These are phyloP conservation scores for Saururus chinensis DNA, from an alignment of 164 flowering plant species.

Conservation along the genomic window DNA sequence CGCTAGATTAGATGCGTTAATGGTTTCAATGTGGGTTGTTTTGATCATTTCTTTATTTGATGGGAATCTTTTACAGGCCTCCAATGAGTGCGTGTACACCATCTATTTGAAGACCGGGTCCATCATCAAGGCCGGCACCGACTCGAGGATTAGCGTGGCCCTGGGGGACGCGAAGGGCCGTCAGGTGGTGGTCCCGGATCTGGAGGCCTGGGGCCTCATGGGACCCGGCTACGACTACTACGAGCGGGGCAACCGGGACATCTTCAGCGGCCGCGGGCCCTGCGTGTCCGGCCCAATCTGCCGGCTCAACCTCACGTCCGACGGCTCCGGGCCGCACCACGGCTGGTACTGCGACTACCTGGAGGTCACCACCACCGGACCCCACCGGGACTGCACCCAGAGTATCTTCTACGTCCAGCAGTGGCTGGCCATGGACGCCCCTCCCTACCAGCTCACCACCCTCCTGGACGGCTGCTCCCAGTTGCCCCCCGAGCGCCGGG, in stretches of 20 bases:
- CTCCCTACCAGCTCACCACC: constrained; percentile 39
- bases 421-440: constrained; percentile 47
- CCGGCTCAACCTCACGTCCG: constrained; percentile 48
- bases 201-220: constrained; percentile 58
- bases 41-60: no score
- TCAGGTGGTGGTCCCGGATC: constrained; percentile 24
- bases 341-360: constrained; percentile 63
- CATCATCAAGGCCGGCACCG: constrained; percentile 43
- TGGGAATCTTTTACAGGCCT: background rate
- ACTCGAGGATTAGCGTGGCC: constrained; percentile 39
- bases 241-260: constrained; percentile 54
- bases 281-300: constrained; percentile 45
- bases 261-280: constrained; percentile 44
- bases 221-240: constrained; percentile 40
- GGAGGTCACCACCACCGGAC: constrained; percentile 57
- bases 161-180: constrained; percentile 23
- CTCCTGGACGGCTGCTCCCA: constrained; percentile 24
- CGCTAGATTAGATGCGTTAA: no score
- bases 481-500: background rate
- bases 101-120: constrained; percentile 50
- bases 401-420: constrained; percentile 39
- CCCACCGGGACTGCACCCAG: constrained; percentile 33
- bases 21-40: no score
- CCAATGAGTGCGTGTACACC: constrained; percentile 41
- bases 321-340: constrained; percentile 45